Conservation (phyloP, 2,329 filamentous ascomycete species). For the Ophidiomyces ophidiicola region DNA sequence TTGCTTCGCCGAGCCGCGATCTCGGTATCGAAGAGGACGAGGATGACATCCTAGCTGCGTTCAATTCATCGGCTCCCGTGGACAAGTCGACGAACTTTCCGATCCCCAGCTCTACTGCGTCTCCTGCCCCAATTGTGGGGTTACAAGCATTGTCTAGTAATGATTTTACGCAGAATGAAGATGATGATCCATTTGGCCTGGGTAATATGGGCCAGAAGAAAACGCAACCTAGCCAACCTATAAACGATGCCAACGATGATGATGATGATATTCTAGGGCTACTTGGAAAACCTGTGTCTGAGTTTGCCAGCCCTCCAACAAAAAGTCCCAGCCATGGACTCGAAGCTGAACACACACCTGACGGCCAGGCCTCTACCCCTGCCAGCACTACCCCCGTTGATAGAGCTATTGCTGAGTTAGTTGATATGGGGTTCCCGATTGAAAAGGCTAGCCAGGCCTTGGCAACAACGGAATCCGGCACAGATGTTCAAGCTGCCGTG, state of each 20-base stretch:
- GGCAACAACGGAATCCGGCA: constrained; percentile 10
- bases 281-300: constrained; percentile 47
- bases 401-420: constrained; percentile 69
- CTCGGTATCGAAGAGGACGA: constrained; percentile 30
- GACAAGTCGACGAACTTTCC: constrained; percentile 50
- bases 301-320: constrained; percentile 26
- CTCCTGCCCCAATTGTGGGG: constrained; percentile 18
- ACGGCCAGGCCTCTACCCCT: constrained; percentile 7
- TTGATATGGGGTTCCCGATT: constrained; percentile 86
- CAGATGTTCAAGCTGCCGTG: constrained; percentile 13
- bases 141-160: constrained; percentile 15
- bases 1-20: background rate
- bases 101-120: constrained; percentile 28
- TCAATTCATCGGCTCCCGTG: constrained; percentile 47
- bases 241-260: constrained; percentile 34
- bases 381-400: constrained; percentile 48
- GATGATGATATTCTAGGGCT: constrained; percentile 55
- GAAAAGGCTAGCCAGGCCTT: constrained; percentile 51
- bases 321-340: constrained; percentile 17
- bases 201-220: constrained; percentile 39
- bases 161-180: constrained; percentile 43
- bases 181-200: constrained; percentile 80
- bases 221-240: constrained; percentile 30
- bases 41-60: constrained; percentile 50
- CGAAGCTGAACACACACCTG: constrained; percentile 9